Evolutionary conservation across 2,329 filamentous ascomycete genomes (phyloP).

Genomic region (Acarospora socialis): DNA sequence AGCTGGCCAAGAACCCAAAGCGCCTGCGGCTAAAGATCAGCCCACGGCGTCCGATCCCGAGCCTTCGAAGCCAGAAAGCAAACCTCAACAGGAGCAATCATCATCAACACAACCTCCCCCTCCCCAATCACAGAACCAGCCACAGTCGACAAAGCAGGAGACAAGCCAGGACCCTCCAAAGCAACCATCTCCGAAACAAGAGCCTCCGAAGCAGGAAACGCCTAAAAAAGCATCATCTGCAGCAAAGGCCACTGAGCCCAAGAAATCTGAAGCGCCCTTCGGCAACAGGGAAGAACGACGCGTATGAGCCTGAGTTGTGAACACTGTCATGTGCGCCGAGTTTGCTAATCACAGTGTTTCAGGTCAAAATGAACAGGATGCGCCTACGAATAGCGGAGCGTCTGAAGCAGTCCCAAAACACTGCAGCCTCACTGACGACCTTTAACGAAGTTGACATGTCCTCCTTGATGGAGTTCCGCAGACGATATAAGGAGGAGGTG

Average conservation of each 20-base stretch:
- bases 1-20: constrained; percentile 43
- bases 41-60: constrained; percentile 41
- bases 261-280: constrained; percentile 23
- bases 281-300: constrained; percentile 77
- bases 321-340: constrained; percentile 18
- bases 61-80: constrained; percentile 30
- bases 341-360: constrained; percentile 10
- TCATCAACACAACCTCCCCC: constrained; percentile 14
- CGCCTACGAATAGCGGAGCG: constrained; percentile 92
- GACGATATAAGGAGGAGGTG: constrained; percentile 91
- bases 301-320: no score
- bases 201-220: constrained; percentile 15
- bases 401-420: constrained; percentile 98
- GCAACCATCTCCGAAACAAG: constrained; percentile 23
- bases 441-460: constrained; percentile 99
- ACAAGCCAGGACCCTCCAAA: constrained; percentile 22
- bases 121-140: constrained; percentile 19
- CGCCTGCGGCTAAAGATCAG: constrained; percentile 42
- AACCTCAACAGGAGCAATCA: constrained; percentile 15
- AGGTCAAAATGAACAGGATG: constrained; percentile 99
- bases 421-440: constrained; percentile 87
- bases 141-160: constrained; percentile 18
- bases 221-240: constrained; percentile 21
- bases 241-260: background rate
- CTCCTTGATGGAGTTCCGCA: constrained; percentile 89